Evolutionary conservation across 1,139 yeast genomes (phyloP), one percentile per base, ranked within the genome.

Genomic region (Zygoascus sp.): DNA sequence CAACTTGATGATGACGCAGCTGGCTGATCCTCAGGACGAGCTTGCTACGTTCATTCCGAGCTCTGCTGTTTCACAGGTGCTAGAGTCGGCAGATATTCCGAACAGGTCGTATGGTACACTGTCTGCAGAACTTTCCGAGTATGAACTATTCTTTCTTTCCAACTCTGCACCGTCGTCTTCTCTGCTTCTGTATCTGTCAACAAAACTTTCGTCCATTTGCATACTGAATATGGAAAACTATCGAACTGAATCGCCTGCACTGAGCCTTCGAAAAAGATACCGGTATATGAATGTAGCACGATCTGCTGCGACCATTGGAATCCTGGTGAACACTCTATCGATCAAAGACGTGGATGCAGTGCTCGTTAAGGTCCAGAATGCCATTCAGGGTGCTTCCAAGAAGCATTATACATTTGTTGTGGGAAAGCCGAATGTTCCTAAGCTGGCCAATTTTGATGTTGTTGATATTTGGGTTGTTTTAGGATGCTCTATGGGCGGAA

Each of bases 401-500:
- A 94, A 94, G 61, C 92, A 86, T 56, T 92, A 92, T 61, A 76
- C 88, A 58, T 89, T 92, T 68, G 97, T 90, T 5, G 97, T 92
- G 6, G 99, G 99, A 13, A 94, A 94, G 63, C 97, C 97, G n/a
- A 92, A 92, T 60, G 97, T 92, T 4, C 96, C 98, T 35, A 92
- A 92, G 60, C 72, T 92, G 47, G 98, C 98, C 10, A 92, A 92
- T 64, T 92, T 94, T 62, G 97, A 90, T 54, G 81, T 81, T 17
- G 78, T 92, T 15, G 98, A 92, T 58, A 75, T 86, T 22, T 92
- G 98, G 97, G 90, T 95, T 60, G 79, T 92, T 15, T 67, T 92
- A 19, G 98, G 98, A 0, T 94, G 99, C 65, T 90, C 95, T 13
- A 89, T 89, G 57, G 92, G 95, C 49, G 97, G 98, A 4, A 83